These are phyloP conservation scores for Populus trichocarpa DNA, from an alignment of 441 rosid species.

Conservation along the genomic window DNA sequence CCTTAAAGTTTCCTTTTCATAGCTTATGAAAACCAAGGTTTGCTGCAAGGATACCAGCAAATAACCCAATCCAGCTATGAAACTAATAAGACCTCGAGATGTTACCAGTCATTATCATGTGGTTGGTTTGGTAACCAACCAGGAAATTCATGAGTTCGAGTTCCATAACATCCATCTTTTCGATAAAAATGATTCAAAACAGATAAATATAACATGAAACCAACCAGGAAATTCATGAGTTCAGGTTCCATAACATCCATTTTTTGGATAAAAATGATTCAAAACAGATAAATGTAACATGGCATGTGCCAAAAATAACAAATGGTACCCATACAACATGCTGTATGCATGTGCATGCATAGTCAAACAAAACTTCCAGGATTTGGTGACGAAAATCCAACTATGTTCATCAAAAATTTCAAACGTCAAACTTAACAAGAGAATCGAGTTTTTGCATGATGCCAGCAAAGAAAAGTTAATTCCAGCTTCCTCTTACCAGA, in stretches of 20 bases:
- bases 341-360: neutral
- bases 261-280: neutral
- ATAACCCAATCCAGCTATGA: too few relatives aligned
- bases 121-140: neutral
- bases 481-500: constrained; percentile 54
- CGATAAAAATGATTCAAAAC: neutral
- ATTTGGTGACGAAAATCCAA: neutral
- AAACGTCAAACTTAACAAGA: neutral
- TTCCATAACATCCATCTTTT: neutral
- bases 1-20: neutral
- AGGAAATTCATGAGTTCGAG: neutral
- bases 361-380: neutral
- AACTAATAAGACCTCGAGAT: neutral
- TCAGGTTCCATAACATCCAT: neutral
- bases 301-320: neutral
- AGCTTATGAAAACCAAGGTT: neutral
- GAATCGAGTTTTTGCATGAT: neutral
- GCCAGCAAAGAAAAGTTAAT: neutral
- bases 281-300: neutral
- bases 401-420: neutral
- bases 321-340: neutral
- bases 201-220: neutral
- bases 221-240: neutral
- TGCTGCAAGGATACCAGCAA: too few relatives aligned
- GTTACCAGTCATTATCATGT: neutral